Conservation (phyloP, 2,329 filamentous ascomycete species). For the Colletotrichum lentis region DNA sequence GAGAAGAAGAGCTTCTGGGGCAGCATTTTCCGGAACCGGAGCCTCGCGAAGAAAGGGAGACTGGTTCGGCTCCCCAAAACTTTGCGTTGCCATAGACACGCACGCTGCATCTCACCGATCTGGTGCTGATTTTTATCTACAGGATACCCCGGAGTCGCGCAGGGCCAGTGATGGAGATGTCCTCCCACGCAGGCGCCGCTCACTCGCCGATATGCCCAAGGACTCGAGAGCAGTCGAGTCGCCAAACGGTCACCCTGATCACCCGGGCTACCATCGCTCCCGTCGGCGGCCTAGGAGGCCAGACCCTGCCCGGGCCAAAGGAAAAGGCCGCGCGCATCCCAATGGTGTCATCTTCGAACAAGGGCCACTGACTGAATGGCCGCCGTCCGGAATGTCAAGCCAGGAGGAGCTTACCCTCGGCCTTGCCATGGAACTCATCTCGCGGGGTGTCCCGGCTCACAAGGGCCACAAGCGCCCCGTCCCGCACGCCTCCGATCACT, state of each 20-base stretch:
- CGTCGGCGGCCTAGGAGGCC: conserved; percentile 55
- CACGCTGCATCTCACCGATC: conserved; percentile 12
- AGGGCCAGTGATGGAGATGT: conserved; percentile 49
- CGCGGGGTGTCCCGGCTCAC: conserved; percentile 65
- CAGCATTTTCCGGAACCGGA: conserved; percentile 59
- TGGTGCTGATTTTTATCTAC: conserved; percentile 24
- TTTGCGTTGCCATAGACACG: conserved; percentile 33
- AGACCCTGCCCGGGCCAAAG: conserved; percentile 49
- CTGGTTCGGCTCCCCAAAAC: conserved; percentile 43
- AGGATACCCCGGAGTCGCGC: conserved; percentile 46
- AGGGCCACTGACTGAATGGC: conserved; percentile 62
- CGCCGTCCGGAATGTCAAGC: conserved; percentile 59
- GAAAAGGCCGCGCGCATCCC: conserved; percentile 50
- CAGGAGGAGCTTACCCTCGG: conserved; percentile 61
- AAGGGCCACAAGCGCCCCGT: conserved; percentile 63
- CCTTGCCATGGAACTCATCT: conserved; percentile 65
- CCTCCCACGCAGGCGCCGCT: conserved; percentile 41
- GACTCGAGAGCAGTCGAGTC: conserved; percentile 29
- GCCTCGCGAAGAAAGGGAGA: conserved; percentile 51
- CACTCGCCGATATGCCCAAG: conserved; percentile 23
- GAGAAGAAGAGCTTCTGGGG: conserved; percentile 59
- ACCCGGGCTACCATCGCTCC: conserved; percentile 40
- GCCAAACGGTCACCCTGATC: conserved; percentile 19
- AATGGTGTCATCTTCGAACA: conserved; percentile 45
- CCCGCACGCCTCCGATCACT: conserved; percentile 63